Evolutionary conservation across 805 yeast species (phyloP).

Genomic region (Priceomyces haplophilus): DNA sequence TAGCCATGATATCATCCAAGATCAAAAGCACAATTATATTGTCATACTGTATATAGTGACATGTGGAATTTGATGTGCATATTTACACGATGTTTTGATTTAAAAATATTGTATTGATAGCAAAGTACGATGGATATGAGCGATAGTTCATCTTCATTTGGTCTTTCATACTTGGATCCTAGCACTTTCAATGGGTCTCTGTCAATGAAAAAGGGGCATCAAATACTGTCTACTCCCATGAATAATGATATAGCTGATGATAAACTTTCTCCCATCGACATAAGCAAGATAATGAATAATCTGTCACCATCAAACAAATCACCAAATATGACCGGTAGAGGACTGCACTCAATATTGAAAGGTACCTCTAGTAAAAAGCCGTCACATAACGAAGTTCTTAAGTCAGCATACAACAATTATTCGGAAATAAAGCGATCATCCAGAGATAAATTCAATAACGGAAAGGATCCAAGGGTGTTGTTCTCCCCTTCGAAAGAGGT

Average conservation of each 20-base stretch:
- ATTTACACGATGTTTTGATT: not conserved
- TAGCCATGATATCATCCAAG: not conserved
- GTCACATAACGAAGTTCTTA: constrained; percentile 6
- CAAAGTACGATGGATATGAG: constrained; percentile 3
- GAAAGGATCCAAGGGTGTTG: constrained; percentile 29
- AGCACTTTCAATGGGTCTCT: constrained; percentile 9
- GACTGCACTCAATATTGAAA: constrained; percentile 10
- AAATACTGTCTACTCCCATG: constrained; percentile 20
- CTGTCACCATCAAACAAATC: constrained; percentile 10
- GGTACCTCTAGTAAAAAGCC: constrained; percentile 6
- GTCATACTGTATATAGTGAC: not conserved
- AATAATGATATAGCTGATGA: constrained; percentile 2
- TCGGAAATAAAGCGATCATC: constrained; percentile 20
- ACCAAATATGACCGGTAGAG: not conserved
- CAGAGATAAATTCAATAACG: constrained; percentile 25
- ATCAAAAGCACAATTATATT: not conserved
- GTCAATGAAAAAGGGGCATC: constrained; percentile 10
- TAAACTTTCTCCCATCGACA: constrained; percentile 11
- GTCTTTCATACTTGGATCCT: constrained; percentile 11
- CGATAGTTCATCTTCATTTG: constrained; percentile 9
- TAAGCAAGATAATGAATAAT: constrained; percentile 5
- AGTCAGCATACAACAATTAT: constrained; percentile 13
- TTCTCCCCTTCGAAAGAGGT: constrained; percentile 35
- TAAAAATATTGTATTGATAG: no score
- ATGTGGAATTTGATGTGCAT: not conserved